Evolutionary conservation across 1,139 yeast genomes (phyloP).

Genomic region (Geotrichum cucujoidarum): DNA sequence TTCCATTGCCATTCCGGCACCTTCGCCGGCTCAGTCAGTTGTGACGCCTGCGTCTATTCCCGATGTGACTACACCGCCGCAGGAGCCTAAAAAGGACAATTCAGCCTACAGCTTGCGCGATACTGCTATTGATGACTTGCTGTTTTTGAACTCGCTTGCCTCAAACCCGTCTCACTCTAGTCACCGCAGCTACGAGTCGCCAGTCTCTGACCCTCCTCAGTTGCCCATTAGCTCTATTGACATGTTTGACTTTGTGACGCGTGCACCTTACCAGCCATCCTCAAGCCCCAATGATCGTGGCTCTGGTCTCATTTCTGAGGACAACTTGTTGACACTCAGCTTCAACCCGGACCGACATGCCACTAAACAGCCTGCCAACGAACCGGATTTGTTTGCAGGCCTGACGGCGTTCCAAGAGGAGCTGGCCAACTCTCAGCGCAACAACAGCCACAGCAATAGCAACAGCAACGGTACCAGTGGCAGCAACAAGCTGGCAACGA

Average conservation of each 20-base stretch:
- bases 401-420: too few relatives aligned
- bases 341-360: too few relatives aligned
- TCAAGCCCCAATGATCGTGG: not conserved
- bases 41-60: too few relatives aligned
- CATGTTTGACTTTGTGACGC: slow-evolving; percentile 17
- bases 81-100: not conserved
- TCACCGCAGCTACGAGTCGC: not conserved
- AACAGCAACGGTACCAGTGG: not conserved
- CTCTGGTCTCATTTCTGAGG: slow-evolving; percentile 11
- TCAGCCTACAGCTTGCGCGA: slow-evolving; percentile 8
- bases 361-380: too few relatives aligned
- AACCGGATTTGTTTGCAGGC: too few relatives aligned
- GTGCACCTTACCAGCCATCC: slow-evolving; percentile 4
- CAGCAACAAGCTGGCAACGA: not conserved
- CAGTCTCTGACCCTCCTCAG: not conserved
- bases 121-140: slow-evolving; percentile 16
- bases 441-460: not conserved
- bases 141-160: slow-evolving; percentile 18
- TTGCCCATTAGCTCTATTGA: slow-evolving; percentile 11
- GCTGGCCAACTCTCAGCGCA: not conserved
- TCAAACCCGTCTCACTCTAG: not conserved
- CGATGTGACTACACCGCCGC: slow-evolving; percentile 3
- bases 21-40: too few relatives aligned
- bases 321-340: slow-evolving; percentile 8
- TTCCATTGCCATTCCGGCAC: not conserved